These are phyloP conservation scores for Lepidium africanum DNA, from an alignment of 345 rosid genomes.

Conservation along the genomic window DNA sequence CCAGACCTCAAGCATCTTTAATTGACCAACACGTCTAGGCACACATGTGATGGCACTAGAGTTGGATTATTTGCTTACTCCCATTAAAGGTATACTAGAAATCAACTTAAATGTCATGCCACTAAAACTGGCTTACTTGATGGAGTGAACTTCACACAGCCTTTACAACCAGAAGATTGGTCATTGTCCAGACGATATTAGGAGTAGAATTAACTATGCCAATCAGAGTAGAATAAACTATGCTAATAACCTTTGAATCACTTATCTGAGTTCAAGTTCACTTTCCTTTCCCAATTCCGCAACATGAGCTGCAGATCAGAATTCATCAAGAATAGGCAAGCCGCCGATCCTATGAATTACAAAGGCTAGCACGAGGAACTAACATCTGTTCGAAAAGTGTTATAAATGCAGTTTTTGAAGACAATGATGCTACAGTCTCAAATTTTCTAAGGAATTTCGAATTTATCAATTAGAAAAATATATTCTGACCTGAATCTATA, in stretches of 20 bases:
- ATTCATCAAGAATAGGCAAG: constrained; percentile 24
- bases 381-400: not conserved
- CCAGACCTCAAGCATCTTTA: not conserved
- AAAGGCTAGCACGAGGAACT: not conserved
- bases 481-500: constrained; percentile 36
- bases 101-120: not conserved
- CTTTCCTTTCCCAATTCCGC: constrained; percentile 45
- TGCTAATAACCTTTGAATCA: constrained; percentile 23
- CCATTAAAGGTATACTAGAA: not conserved
- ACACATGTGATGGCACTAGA: not conserved
- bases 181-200: constrained; percentile 21
- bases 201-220: constrained; percentile 26
- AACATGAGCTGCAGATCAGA: constrained; percentile 41
- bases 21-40: not conserved
- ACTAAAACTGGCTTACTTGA: not conserved
- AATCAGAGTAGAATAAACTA: constrained; percentile 21
- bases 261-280: constrained; percentile 34
- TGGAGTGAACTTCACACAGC: constrained; percentile 14
- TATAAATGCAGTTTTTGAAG: not conserved
- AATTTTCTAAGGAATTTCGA: not conserved
- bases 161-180: constrained; percentile 15
- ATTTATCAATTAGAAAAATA: not conserved
- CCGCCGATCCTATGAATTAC: constrained; percentile 25
- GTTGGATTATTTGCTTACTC: not conserved
- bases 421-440: not conserved